Evolutionary conservation across 2,329 filamentous ascomycete species (phyloP).

Genomic region (Trichoderma breve): DNA sequence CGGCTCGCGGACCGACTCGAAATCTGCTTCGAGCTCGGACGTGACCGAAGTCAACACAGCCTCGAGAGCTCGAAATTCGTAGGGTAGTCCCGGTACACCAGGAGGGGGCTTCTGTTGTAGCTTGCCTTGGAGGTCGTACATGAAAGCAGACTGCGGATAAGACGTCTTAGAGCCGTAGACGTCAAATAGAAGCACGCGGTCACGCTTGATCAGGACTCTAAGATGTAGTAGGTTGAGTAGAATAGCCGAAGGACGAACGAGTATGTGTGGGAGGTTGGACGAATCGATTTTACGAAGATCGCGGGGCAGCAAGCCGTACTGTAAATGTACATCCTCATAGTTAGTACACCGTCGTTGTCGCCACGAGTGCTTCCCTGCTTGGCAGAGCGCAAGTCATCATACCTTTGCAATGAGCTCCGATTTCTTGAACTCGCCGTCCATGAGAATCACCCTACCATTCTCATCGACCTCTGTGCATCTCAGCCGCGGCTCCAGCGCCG

Average conservation of each 20-base stretch:
- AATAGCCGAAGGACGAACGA: constrained; percentile 89
- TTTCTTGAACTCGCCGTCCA: constrained; percentile 97
- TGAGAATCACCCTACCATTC: constrained; percentile 84
- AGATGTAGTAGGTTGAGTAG: constrained; percentile 95
- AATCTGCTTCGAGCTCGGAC: constrained; percentile 86
- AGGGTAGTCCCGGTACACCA: constrained; percentile 69
- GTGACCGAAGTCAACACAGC: constrained; percentile 93
- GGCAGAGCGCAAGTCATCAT: constrained; percentile 18
- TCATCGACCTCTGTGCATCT: constrained; percentile 95
- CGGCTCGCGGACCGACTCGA: constrained; percentile 88
- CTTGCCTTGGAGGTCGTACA: constrained; percentile 95
- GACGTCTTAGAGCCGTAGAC: constrained; percentile 93
- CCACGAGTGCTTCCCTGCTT: background rate
- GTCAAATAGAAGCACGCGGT: constrained; percentile 92
- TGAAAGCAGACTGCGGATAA: constrained; percentile 93
- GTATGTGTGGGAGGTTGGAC: constrained; percentile 89
- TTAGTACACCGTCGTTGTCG: background rate
- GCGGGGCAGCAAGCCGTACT: constrained; percentile 90
- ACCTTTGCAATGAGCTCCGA: constrained; percentile 94
- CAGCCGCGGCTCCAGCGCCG: constrained; percentile 78
- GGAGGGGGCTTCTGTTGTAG: constrained; percentile 69
- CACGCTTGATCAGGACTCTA: constrained; percentile 90
- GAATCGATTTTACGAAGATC: constrained; percentile 98
- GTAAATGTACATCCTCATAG: constrained; percentile 18
- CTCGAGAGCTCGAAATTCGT: constrained; percentile 95